Evolutionary conservation across 2,329 filamentous ascomycete genomes (phyloP).

Genomic region (Aspergillus fischeri): DNA sequence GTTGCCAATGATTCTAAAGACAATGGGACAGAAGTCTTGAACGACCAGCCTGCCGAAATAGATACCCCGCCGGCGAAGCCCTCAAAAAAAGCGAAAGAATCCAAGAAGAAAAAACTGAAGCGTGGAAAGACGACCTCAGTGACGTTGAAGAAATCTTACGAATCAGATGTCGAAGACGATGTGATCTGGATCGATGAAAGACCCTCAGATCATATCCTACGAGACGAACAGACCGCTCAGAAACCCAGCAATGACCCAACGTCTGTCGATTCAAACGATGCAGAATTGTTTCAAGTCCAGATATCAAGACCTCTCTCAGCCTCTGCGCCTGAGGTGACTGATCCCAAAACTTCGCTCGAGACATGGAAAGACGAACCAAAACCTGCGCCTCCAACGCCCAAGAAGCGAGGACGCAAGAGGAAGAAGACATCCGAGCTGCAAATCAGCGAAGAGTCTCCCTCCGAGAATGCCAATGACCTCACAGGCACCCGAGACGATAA

Average conservation of each 20-base stretch:
- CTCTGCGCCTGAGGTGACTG: not conserved
- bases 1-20: not conserved
- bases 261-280: not conserved
- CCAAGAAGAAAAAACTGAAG: constrained; percentile 43
- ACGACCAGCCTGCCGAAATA: not conserved
- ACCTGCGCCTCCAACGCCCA: constrained; percentile 22
- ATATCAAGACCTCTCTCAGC: not conserved
- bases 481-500: not conserved
- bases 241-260: constrained; percentile 5
- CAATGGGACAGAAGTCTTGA: not conserved
- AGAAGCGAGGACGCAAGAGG: constrained; percentile 43
- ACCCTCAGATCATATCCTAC: constrained; percentile 7
- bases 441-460: constrained; percentile 8
- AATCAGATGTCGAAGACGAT: constrained; percentile 35
- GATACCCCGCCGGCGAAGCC: not conserved
- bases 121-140: constrained; percentile 41
- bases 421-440: constrained; percentile 29
- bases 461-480: constrained; percentile 8
- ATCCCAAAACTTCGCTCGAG: not conserved
- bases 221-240: constrained; percentile 2
- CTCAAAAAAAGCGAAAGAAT: constrained; percentile 17
- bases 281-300: not conserved
- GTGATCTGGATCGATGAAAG: constrained; percentile 40
- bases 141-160: constrained; percentile 25
- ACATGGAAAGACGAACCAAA: not conserved